phyloP scores from a whole-genome alignment of 345 rosid species.

The Populus euphratica region DNA sequence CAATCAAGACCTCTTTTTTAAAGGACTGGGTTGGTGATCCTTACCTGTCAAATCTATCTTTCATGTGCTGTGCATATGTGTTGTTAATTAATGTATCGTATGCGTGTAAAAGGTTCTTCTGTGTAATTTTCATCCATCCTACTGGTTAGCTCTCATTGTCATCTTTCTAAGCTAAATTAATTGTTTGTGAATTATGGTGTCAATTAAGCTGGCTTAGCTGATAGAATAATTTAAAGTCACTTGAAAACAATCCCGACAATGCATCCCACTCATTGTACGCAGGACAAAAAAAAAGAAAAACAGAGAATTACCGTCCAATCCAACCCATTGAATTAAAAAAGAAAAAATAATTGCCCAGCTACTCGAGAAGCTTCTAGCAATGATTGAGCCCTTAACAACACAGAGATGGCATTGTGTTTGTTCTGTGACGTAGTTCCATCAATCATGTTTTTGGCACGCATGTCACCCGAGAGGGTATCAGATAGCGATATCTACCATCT shows the following conservation, averaged over 20 bases:
- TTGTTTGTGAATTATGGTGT: too few species aligned
- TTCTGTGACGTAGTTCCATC: background rate
- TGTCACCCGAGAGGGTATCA: slow-evolving; percentile 9
- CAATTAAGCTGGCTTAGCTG: too few species aligned
- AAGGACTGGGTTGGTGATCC: background rate
- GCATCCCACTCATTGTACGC: background rate
- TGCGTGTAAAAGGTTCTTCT: background rate
- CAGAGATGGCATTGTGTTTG: background rate
- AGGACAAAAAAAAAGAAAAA: background rate
- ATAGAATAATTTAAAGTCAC: too few species aligned
- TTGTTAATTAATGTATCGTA: background rate
- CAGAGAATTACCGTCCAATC: background rate
- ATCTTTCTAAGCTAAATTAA: background rate
- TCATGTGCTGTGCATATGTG: background rate
- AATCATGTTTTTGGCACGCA: background rate
- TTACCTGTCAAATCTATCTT: slow-evolving; percentile 3
- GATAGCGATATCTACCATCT: slow-evolving; percentile 6
- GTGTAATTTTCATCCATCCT: background rate
- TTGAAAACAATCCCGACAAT: too few species aligned
- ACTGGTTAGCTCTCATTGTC: background rate
- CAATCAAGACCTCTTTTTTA: background rate
- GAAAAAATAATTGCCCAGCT: too few species aligned
- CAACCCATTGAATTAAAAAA: background rate
- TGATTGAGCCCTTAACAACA: background rate
- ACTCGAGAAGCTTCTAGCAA: background rate